A percentile compares a stretch with the other conserved stretches of the same genome.
Conservation (phyloP, 2,329 filamentous ascomycete species). For the Pseudocercospora vitis region DNA sequence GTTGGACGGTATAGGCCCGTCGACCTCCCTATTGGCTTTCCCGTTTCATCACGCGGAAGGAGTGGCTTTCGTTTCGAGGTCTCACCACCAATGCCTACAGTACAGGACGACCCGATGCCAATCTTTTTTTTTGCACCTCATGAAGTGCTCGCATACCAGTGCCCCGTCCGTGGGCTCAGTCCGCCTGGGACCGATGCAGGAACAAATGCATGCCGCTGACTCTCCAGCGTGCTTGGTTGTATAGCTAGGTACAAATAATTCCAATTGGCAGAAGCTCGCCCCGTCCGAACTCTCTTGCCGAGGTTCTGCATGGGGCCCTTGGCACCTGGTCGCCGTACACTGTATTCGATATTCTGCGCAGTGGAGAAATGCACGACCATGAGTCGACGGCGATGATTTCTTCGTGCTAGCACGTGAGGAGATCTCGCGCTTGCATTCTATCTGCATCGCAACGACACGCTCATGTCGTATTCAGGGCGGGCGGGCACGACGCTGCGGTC, state of each 20-base stretch:
- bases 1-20: not conserved
- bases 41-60: conserved; percentile 1
- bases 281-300: not conserved
- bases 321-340: not conserved
- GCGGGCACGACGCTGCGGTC: too few relatives aligned
- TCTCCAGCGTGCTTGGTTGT: not conserved
- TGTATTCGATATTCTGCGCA: not conserved
- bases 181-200: conserved; percentile 1
- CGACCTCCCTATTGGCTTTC: not conserved
- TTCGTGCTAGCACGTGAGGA: not conserved
- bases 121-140: too few relatives aligned
- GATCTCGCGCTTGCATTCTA: not conserved
- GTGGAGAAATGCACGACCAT: not conserved
- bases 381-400: not conserved
- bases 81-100: not conserved
- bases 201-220: conserved; percentile 3
- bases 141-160: too few relatives aligned
- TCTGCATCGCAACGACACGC: too few relatives aligned
- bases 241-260: not conserved
- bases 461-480: too few relatives aligned
- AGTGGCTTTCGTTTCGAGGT: not conserved
- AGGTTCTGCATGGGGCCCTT: not conserved
- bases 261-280: not conserved
- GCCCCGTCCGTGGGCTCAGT: not conserved
- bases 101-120: too few relatives aligned